Evolutionary conservation across 495 filamentous ascomycete genomes (phyloP), one percentile per base, ranked within the genome.

Genomic region (Xylaria bambusicola): DNA sequence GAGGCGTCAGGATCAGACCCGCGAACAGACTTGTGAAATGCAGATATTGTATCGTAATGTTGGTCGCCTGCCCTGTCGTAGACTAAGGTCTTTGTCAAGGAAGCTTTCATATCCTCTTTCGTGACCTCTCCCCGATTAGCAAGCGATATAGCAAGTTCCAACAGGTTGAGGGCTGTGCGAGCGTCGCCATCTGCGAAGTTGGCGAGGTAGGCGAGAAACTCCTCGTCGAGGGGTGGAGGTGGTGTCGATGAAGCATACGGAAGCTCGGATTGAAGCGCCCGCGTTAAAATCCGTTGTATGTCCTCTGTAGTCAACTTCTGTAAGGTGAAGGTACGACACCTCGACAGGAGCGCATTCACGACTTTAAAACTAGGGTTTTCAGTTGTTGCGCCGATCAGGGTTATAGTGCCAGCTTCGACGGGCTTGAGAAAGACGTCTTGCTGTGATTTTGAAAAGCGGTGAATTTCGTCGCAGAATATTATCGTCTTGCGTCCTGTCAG

Each of bases 341-440:
- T 82, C 35, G 91, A 96, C 12, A 97, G 79, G 31, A 98, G 80
- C 1, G 94, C 92, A 60, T 85, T 87, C 66, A 96, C 88, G 42
- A 98, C 84, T 69, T 96, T 96, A 78, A 98, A 98, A 21, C 87
- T 91, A 0, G 94, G 94, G 68, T 98, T 98, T 70, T 98, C 94
- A 2, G 94, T 98, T 8, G 94, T 98, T 24, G 94, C 94, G 24
- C 92, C 94, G 61, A 97, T 96, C 40, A 98, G 79, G 6, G 91
- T 96, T 63, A 98, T 86, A 31, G 90, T 88, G 8, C 94, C 94
- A 9, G 88, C 87, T 67, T 98, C 94, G 2, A 98, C 94, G 0
- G 93, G 93, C 4, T 89, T 92, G 8, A 98, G 73, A 63, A 98
- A 98, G 1, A 97, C 90, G 75, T 98, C 94, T 63, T 98, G 94